Evolutionary conservation across 2,329 filamentous ascomycete genomes (phyloP).

Genomic region (Alternaria consortialis): DNA sequence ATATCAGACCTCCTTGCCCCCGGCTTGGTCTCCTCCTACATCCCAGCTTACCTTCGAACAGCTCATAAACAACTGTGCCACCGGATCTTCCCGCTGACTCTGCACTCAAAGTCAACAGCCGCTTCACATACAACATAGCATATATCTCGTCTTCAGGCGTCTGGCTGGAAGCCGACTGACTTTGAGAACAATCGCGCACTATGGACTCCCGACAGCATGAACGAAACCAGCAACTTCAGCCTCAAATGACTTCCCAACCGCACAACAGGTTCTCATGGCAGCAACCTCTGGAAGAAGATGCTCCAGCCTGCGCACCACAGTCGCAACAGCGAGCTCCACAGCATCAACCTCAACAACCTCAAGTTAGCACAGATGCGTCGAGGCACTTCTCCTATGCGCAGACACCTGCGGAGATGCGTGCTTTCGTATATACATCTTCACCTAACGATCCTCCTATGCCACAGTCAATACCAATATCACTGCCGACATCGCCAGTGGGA

Average conservation of each 20-base stretch:
- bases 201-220: constrained; percentile 39
- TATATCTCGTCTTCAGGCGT: background rate
- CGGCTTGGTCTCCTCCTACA: constrained; percentile 7
- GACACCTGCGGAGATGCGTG: constrained; percentile 47
- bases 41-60: constrained; percentile 5
- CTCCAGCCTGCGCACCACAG: constrained; percentile 3
- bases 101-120: constrained; percentile 2
- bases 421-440: constrained; percentile 36
- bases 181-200: constrained; percentile 8
- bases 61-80: constrained; percentile 12
- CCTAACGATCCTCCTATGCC: constrained; percentile 38
- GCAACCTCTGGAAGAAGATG: constrained; percentile 29
- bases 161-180: background rate
- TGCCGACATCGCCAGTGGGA: constrained; percentile 33
- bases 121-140: background rate
- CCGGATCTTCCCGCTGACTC: background rate
- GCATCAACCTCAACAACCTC: constrained; percentile 11
- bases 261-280: constrained; percentile 50
- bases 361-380: constrained; percentile 28
- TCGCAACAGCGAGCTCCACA: constrained; percentile 10
- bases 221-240: constrained; percentile 26
- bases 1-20: constrained; percentile 44
- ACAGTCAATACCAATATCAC: constrained; percentile 26
- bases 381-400: constrained; percentile 49
- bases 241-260: constrained; percentile 22